Base-by-base conservation (phyloP, 1,139 yeast genomes). In the Meyerozyma elateridarum region DNA sequence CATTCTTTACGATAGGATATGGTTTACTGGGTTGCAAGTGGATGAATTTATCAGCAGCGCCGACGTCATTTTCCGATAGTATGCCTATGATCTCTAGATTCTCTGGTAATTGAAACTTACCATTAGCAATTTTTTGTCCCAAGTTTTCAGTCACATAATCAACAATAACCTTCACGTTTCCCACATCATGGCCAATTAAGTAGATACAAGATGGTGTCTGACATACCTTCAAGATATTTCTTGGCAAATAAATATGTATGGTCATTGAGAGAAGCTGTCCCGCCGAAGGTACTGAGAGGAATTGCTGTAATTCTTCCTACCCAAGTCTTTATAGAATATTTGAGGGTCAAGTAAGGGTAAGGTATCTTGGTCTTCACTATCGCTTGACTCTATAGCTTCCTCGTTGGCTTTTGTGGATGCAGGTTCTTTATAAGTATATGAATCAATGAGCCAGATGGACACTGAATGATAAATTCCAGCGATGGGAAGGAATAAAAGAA, bases 251-350 rank as follows among this genome's bases (percentile, higher is more conserved):
- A 4, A 67, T 42, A 34, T 61, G 65, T 22, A 37, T 44, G 28
- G 41, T 51, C 52, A 48, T 54, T 46, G 49, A 22, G 61, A 46
- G 36, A 64, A 59, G 34, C 72, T 65, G 42, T 67, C 73, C 35
- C 73, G 46, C 34, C 73, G 45, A 22, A 66, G 48, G 40, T 61
- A 66, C 40, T 64, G 73, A 2, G 70, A 60, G 39, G 71, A 65
- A 41, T 56, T 64, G 44, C 65, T 66, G 35, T 63, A 49, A 36
- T 55, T 59, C n/a, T n/a, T n/a, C n/a, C n/a, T n/a, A n/a, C n/a
- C n/a, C n/a, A n/a, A n/a, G n/a, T n/a, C n/a, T 34, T 52, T 51
- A 45, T 65, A 66, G 42, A 65, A 61, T 16, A 44, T 46, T 20
- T 36, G 44, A 24, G 41, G 54, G 31, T 51, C 49, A 22, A 51